Conservation (phyloP, 352 stramenopile species). For the Pythium grandisporangium region DNA sequence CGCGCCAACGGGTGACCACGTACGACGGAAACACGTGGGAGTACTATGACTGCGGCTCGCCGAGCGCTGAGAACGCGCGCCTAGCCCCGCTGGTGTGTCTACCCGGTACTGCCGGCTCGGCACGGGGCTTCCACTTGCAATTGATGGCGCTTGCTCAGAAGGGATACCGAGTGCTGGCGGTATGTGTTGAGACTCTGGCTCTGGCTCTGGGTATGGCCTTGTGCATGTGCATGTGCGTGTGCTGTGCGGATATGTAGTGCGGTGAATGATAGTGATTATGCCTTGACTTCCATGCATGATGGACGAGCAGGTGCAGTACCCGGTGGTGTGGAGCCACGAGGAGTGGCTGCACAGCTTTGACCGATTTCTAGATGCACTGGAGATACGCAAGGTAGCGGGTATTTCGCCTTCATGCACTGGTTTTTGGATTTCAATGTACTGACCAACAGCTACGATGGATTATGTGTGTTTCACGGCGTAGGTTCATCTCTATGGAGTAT, state of each 20-base stretch:
- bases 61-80: conserved; percentile 13
- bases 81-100: conserved; percentile 49
- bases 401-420: too few relatives aligned
- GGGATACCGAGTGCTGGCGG: conserved; percentile 56
- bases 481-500: conserved; percentile 64
- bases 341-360: conserved; percentile 80
- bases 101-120: conserved; percentile 37
- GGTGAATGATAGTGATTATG: too few relatives aligned
- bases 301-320: conserved; percentile 40
- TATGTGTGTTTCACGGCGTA: too few relatives aligned
- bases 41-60: conserved; percentile 60
- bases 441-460: too few relatives aligned
- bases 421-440: too few relatives aligned
- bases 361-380: conserved; percentile 58
- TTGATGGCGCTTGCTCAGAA: conserved; percentile 34
- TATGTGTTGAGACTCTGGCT: too few relatives aligned
- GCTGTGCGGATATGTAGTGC: too few relatives aligned
- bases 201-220: too few relatives aligned
- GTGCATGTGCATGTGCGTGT: not conserved
- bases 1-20: conserved; percentile 59
- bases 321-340: conserved; percentile 69
- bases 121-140: conserved; percentile 53
- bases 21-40: conserved; percentile 74
- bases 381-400: too few relatives aligned
- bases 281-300: not conserved